Evolutionary conservation across 1,284 basidiomycete species (phyloP).

Genomic region (Ganoderma lucidum): DNA sequence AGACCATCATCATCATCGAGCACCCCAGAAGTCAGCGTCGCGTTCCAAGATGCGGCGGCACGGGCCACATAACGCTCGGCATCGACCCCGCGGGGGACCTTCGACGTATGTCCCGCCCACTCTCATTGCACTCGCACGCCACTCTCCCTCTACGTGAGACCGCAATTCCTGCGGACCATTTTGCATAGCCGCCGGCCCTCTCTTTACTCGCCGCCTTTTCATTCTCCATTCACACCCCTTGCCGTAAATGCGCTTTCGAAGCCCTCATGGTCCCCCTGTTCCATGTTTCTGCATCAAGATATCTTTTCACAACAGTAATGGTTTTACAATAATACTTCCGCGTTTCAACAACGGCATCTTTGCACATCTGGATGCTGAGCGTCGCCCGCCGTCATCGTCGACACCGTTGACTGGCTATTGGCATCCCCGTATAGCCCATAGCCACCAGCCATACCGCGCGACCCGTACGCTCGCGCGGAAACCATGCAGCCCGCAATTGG

Average conservation of each 20-base stretch:
- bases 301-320: conserved; percentile 3
- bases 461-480: not conserved
- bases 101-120: not conserved
- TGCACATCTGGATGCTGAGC: conserved; percentile 1
- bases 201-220: conserved; percentile 16
- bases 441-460: not conserved
- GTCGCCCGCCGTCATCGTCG: not conserved
- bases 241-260: conserved; percentile 22
- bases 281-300: conserved; percentile 9
- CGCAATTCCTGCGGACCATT: conserved; percentile 12
- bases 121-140: conserved; percentile 16
- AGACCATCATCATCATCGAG: not conserved
- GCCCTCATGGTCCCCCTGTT: not conserved
- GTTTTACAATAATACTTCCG: not conserved
- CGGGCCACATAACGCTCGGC: not conserved
- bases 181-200: conserved; percentile 16
- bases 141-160: conserved; percentile 26
- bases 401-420: not conserved
- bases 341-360: not conserved
- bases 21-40: not conserved
- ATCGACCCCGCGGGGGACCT: conserved; percentile 1
- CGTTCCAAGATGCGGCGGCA: not conserved
- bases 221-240: conserved; percentile 20
- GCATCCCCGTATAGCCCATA: not conserved
- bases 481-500: not conserved